A percentile compares a stretch with the other conserved stretches of the same genome.
Conservation (phyloP, 2,329 filamentous ascomycete species). For the Aspergillus jensenii region DNA sequence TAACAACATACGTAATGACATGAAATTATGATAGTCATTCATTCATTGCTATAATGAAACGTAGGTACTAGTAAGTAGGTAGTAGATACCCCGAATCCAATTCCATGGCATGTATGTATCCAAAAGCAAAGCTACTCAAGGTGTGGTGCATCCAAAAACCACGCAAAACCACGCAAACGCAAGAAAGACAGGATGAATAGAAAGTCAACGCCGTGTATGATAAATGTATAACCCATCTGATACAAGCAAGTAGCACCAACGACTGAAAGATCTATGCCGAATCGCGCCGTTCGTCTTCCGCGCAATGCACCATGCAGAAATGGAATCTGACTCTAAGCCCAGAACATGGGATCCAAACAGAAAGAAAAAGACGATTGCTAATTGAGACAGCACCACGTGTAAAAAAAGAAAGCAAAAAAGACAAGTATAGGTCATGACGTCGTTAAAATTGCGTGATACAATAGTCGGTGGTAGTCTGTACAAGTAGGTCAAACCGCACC, state of each 20-base stretch:
- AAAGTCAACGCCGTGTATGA: conserved; percentile 7
- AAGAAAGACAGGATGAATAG: not conserved
- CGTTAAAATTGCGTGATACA: not conserved
- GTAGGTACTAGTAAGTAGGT: no score
- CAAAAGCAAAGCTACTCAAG: no score
- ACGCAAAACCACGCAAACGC: not conserved
- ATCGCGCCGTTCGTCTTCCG: not conserved
- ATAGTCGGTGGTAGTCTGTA: not conserved
- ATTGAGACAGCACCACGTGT: not conserved
- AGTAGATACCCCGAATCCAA: no score
- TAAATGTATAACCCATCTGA: not conserved
- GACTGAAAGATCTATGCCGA: conserved; percentile 1
- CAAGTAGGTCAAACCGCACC: conserved; percentile 30
- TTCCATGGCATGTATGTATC: not conserved
- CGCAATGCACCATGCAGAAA: not conserved
- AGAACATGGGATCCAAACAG: not conserved
- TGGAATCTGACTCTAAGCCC: not conserved
- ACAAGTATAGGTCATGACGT: not conserved
- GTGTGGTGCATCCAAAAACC: no score
- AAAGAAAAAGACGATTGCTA: not conserved
- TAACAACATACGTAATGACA: no score
- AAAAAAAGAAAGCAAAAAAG: not conserved
- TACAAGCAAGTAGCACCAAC: not conserved
- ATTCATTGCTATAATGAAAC: no score
- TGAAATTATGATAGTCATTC: no score